Conservation (phyloP, 1,284 basidiomycete species). For the Cerioporus squamosus region DNA sequence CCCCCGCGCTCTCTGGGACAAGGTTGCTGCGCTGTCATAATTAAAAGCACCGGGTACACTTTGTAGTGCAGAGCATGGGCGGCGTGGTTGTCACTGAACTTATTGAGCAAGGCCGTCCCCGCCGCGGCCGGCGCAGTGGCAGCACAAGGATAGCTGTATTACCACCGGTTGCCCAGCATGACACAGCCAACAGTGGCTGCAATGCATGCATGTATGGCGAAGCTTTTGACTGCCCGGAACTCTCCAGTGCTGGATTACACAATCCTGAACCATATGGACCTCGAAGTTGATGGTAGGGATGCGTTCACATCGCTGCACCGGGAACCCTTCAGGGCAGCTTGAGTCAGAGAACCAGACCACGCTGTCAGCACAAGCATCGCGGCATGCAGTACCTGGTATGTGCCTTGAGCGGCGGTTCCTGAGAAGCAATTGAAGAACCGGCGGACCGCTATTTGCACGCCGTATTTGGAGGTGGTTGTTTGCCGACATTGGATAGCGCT, state of each 20-base stretch:
- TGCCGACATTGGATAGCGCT: not conserved
- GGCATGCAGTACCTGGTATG: too few species aligned
- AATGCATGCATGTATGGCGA: not conserved
- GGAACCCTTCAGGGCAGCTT: too few species aligned
- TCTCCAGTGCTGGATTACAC: constrained; percentile 3
- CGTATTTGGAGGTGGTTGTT: constrained; percentile 13
- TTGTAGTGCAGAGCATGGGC: too few species aligned
- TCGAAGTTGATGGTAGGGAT: not conserved
- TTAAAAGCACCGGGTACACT: constrained; percentile 17
- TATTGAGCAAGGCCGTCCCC: too few species aligned
- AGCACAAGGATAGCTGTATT: too few species aligned
- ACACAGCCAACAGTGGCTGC: too few species aligned
- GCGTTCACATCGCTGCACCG: not conserved
- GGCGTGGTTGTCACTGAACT: too few species aligned
- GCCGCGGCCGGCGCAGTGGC: too few species aligned
- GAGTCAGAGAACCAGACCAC: too few species aligned
- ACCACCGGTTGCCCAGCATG: not conserved
- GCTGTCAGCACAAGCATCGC: too few species aligned
- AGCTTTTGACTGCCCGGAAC: not conserved
- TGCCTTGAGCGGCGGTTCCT: too few species aligned
- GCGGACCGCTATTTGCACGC: constrained; percentile 1
- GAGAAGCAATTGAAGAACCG: not conserved
- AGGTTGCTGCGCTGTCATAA: constrained; percentile 1
- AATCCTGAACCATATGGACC: constrained; percentile 1
- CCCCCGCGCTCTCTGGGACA: too few species aligned